Evolutionary conservation across 495 filamentous ascomycete genomes (phyloP), one percentile per base, ranked within the genome.

Genomic region (Schizothecium vesticola): DNA sequence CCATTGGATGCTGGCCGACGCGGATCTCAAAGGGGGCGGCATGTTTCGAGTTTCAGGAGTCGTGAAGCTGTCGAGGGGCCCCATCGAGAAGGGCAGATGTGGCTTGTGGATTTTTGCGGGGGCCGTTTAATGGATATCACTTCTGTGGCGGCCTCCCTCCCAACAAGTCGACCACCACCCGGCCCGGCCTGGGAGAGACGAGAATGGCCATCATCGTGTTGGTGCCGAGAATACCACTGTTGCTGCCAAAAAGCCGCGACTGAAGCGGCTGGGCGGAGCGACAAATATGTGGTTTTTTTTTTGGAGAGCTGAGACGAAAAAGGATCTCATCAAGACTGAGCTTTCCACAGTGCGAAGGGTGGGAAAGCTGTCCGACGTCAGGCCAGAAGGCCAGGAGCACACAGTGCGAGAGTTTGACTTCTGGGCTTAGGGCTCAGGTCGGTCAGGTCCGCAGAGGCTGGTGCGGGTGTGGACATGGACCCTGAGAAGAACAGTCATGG

Each of bases 31-130:
- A 31, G 28, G 64, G 31, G 21, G 31, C 31, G 16, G 31, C 62
- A 11, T 4, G 51, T n/a, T 22, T 57, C 13, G 56, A 55, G 65
- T 66, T 66, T 66, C 65, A 66, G 65, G 57, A 51, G 43, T 51
- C 43, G 43, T 51, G 16, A 28, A 59, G 58, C 26, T 25, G 24
- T 23, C 13, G 58, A 59, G 43, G 43, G 43, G 43, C 7, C 58
- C 58, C 58, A 23, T 28, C 22, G 6, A 28, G 58, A 59, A 59
- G 58, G 58, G 24, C 23, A n/a, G 1, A 5, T 51, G 43, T 51
- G 43, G 43, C 43, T n/a, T 51, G 43, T 51, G 16, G 43, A 51
- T 51, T 8, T 51, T 51, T 51, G 43, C 43, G 43, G 43, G 19
- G 43, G 43, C 43, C 43, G 13, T 43, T 43, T n/a, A n/a, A n/a